A percentile compares a stretch with the other conserved stretches of the same genome.
phyloP scores from a whole-genome alignment of 257 asterid species.

The Capsicum rhomboideum region DNA sequence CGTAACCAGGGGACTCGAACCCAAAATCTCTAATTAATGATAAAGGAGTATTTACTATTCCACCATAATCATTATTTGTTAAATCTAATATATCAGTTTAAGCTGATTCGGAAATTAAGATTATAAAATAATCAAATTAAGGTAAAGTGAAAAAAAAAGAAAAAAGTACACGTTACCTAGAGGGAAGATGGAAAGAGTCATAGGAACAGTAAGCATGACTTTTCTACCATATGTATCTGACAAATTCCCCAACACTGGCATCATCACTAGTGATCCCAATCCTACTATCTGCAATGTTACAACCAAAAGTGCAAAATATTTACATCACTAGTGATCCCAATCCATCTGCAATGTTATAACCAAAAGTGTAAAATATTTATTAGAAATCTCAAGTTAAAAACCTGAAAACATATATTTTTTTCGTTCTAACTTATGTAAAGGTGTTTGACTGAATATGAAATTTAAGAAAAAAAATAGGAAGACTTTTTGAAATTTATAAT shows the following conservation, averaged over 20 bases:
- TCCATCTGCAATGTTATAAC: slow-evolving; percentile 39
- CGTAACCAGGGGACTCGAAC: no score
- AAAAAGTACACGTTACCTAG: slow-evolving; percentile 26
- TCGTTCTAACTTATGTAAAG: accelerated
- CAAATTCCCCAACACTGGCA: slow-evolving; percentile 85
- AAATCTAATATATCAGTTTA: no score
- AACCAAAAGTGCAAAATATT: not conserved
- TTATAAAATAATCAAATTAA: not conserved
- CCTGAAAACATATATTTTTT: not conserved
- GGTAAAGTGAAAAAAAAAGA: not conserved
- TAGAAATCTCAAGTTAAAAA: not conserved
- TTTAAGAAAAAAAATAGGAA: not conserved
- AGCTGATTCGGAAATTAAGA: no score
- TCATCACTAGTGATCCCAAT: slow-evolving; percentile 69
- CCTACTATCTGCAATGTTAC: slow-evolving; percentile 54
- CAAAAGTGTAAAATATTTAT: not conserved
- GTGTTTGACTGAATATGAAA: not conserved
- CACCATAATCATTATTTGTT: no score
- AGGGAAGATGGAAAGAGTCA: slow-evolving; percentile 69
- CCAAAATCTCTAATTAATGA: no score
- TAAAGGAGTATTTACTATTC: no score
- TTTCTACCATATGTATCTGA: slow-evolving; percentile 86
- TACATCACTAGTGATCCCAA: no score
- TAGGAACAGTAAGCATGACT: slow-evolving; percentile 67
- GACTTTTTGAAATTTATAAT: not conserved